These are phyloP conservation scores for Cryphonectria carpinicola DNA, from an alignment of 2,329 filamentous ascomycete genomes.

Conservation along the genomic window DNA sequence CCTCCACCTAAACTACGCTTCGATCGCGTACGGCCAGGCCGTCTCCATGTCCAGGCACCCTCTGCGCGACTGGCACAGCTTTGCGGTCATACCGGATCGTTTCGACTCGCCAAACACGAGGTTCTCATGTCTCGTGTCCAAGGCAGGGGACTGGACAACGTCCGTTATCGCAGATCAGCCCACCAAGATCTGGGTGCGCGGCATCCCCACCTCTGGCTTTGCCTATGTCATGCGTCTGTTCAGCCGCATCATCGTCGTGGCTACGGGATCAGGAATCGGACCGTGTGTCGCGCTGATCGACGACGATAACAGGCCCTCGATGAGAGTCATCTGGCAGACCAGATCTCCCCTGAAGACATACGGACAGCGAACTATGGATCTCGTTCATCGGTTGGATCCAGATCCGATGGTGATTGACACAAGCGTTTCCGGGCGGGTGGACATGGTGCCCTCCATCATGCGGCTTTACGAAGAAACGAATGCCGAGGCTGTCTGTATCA, in stretches of 20 bases:
- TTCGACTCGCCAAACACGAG: conserved; percentile 41
- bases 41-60: conserved; percentile 58
- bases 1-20: conserved; percentile 59
- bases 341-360: conserved; percentile 40
- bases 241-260: conserved; percentile 59
- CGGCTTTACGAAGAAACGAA: conserved; percentile 34
- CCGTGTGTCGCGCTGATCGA: conserved; percentile 59
- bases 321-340: conserved; percentile 43
- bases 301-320: conserved; percentile 33
- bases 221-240: conserved; percentile 62
- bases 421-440: conserved; percentile 35
- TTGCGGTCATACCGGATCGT: conserved; percentile 49
- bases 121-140: conserved; percentile 51
- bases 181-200: conserved; percentile 61
- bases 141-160: conserved; percentile 68
- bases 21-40: conserved; percentile 51
- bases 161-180: conserved; percentile 59
- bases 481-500: conserved; percentile 41
- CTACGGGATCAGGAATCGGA: conserved; percentile 67
- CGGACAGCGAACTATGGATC: conserved; percentile 36
- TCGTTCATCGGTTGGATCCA: conserved; percentile 36
- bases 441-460: conserved; percentile 37
- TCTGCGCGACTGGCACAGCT: conserved; percentile 64
- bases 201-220: conserved; percentile 61
- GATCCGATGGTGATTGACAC: conserved; percentile 41